Evolutionary conservation across 345 rosid genomes (phyloP), one percentile per base, ranked within the genome.

Genomic region (Clarkia xantiana): DNA sequence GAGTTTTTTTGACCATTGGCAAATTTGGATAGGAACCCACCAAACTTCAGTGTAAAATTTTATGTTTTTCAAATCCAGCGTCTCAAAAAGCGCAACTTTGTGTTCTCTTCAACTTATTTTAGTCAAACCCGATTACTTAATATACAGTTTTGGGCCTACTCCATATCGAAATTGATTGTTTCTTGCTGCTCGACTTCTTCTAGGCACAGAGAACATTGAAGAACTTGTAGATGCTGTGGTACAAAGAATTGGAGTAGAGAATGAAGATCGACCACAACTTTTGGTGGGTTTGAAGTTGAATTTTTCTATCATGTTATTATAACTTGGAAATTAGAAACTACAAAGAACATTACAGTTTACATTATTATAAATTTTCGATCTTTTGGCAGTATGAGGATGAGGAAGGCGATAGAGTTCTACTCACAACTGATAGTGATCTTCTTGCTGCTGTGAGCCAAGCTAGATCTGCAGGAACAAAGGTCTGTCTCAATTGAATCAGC

Each of bases 341-440:
- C 10, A 1, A 42, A 3, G 18, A n/a, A 23, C 10, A 51, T 1
- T 47, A 18, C 36, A 14, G 3, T 13, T 49, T 42, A 13, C n/a
- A 1, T 41, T 34, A 36, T 20, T 17, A 18, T 6, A 12, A 22
- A 36, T 56, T 36, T 11, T 50, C 10, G 51, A 9, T 14, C 34
- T 17, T 18, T 41, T 48, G 60, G 14, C 43, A 80, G 82, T 93
- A 87, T 23, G 96, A 80, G 63, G 99, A 93, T 16, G 99, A 93
- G 43, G 96, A 93, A 71, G 86, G 95, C 53, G 99, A 93, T 62
- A 84, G 77, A 67, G 86, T 93, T 52, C 58, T 87, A 56, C 79
- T 93, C 23, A 58, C 81, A 23, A 69, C 77, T 36, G 96, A 87
- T 39, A 62, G 59, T 44, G 99, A 93, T 71, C 81, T 93, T 63